Evolutionary conservation across 2,329 filamentous ascomycete genomes (phyloP), one percentile per base, ranked within the genome.

Genomic region (Kalaharituber pfeilii): DNA sequence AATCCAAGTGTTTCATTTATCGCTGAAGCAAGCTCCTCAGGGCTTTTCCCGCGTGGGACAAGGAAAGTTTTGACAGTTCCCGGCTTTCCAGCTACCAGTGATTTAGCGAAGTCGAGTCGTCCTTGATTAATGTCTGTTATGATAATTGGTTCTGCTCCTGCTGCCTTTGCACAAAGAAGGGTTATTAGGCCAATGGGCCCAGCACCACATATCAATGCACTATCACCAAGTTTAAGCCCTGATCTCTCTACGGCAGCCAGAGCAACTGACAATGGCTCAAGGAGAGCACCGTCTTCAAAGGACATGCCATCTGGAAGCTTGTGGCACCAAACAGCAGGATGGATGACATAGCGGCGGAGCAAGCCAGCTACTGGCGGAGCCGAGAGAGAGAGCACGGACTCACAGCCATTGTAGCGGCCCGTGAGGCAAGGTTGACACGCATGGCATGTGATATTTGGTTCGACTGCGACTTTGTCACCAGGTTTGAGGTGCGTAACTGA

Each of bases 61-160:
- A 84, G 83, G 74, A 89, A 84, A 11, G 87, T 93, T 64, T 79
- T 76, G 49, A 86, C 85, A 44, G 78, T 77, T 2, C 59, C 59
- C 8, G 56, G 56, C 26, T 53, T 56, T 20, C 54, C 59, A 2
- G 88, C 87, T 55, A 83, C 84, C 53, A 95, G 74, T 64, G 83
- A 78, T 71, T 86, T 85, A 51, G 91, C 89, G 65, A 95, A 95
- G 51, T 76, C 75, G 58, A 96, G 73, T 26, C 89, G 78, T 54
- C 84, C 84, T 65, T 87, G 82, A 65, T 94, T 86, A 64, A 96
- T 93, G 68, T 96, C 91, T 3, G 89, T 95, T 66, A 96, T 87
- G 62, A 94, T 84, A 59, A 96, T 77, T 15, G 89, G 89, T 60
- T 84, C 85, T 6, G 89, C 89, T 49, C 91, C 91, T 0, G 88